Conservation (phyloP, 164 flowering plant species). For the Buxus sempervirens region DNA sequence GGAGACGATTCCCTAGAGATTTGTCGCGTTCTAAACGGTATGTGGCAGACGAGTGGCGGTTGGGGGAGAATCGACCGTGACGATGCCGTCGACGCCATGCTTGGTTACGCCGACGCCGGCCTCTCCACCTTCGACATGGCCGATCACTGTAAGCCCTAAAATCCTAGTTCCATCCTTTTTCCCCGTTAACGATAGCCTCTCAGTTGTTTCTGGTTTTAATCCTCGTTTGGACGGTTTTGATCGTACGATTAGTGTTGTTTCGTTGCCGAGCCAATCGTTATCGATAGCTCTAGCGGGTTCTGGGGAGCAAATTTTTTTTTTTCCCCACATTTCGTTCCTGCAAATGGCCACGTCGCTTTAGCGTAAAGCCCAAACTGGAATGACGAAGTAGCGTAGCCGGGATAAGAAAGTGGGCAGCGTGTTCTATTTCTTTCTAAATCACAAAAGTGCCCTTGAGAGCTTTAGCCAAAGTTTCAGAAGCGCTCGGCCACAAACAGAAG, state of each 20-base stretch:
- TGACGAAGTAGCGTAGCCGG: too few species aligned
- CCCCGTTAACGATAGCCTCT: neutral
- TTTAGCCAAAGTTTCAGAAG: too few species aligned
- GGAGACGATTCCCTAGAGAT: conserved; percentile 79
- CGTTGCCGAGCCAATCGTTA: too few species aligned
- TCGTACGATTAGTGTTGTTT: too few species aligned
- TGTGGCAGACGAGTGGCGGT: conserved; percentile 99
- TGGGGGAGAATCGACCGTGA: conserved; percentile 87
- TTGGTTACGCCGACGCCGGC: conserved; percentile 74
- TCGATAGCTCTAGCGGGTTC: too few species aligned
- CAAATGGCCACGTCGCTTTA: too few species aligned
- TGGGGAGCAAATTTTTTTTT: too few species aligned
- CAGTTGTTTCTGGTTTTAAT: neutral
- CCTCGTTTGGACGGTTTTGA: neutral
- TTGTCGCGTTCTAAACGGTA: conserved; percentile 78
- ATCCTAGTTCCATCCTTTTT: neutral
- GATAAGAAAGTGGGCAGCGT: too few species aligned
- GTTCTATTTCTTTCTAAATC: neutral
- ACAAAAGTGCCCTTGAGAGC: neutral
- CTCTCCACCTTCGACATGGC: conserved; percentile 96
- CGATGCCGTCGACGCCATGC: conserved; percentile 90
- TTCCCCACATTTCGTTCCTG: too few species aligned
- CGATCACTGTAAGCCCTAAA: conserved; percentile 58
- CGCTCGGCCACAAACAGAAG: too few species aligned
- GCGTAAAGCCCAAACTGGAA: too few species aligned